Percentiles rank a stretch among this genome's conserved stretches.
These are phyloP conservation scores for Leccinellum albellum DNA, from an alignment of 768 basidiomycete genomes.

Conservation along the genomic window DNA sequence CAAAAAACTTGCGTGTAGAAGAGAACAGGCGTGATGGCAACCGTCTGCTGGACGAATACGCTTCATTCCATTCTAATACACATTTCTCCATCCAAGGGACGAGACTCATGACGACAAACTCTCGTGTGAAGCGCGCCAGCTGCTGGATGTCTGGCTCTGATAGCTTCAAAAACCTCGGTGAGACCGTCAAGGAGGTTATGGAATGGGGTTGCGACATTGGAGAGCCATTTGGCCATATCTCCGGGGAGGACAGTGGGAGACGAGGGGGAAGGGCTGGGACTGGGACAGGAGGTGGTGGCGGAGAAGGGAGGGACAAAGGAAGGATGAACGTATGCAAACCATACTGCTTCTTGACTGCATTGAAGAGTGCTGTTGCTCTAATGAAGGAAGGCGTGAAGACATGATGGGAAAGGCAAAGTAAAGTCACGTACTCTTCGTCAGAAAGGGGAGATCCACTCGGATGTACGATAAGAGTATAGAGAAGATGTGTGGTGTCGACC, in stretches of 20 bases:
- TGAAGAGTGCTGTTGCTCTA: conserved; percentile 76
- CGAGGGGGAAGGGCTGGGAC: conserved; percentile 65
- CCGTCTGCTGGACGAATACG: conserved; percentile 70
- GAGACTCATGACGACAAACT: conserved; percentile 85
- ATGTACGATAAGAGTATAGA: conserved; percentile 77
- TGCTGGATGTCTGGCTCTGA: conserved; percentile 71
- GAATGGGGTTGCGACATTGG: background rate
- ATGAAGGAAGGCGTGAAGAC: conserved; percentile 2
- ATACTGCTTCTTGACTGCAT: conserved; percentile 85
- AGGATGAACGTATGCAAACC: conserved; percentile 76
- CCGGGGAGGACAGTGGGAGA: conserved; percentile 48
- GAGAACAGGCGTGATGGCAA: conserved; percentile 84
- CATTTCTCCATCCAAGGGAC: conserved; percentile 97
- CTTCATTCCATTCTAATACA: conserved; percentile 92
- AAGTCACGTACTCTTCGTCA: conserved; percentile 67
- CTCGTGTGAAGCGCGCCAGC: conserved; percentile 74
- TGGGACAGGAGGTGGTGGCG: conserved; percentile 62
- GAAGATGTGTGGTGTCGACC: conserved; percentile 71
- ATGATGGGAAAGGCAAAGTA: background rate
- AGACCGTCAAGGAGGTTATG: background rate
- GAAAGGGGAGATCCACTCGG: conserved; percentile 65
- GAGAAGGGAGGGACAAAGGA: conserved; percentile 54
- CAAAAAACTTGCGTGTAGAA: conserved; percentile 80
- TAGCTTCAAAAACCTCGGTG: conserved; percentile 44
- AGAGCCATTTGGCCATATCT: conserved; percentile 20